phyloP scores from a whole-genome alignment of 345 rosid genomes.

The Iberis pinnata region DNA sequence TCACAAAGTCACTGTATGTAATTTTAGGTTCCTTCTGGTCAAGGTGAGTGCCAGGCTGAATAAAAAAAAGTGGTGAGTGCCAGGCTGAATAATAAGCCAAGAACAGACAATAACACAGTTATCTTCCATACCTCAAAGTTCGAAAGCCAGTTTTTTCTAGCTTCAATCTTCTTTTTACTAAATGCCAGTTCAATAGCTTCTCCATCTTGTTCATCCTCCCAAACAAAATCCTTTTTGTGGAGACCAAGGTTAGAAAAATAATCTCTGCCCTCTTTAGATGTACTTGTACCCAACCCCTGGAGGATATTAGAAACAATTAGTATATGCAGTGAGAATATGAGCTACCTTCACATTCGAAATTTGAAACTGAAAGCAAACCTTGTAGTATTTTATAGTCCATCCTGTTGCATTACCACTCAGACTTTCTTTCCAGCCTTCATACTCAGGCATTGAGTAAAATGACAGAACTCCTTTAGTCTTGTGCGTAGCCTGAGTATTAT shows the following conservation, averaged over 20 bases:
- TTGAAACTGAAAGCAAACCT: slow-evolving; percentile 73
- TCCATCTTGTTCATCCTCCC: slow-evolving; percentile 78
- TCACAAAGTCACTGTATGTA: slow-evolving; percentile 81
- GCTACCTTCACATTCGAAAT: too few relatives aligned
- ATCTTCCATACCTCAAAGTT: slow-evolving; percentile 52
- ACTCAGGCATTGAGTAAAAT: slow-evolving; percentile 94
- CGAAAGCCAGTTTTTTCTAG: slow-evolving; percentile 92
- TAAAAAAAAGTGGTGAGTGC: slow-evolving; percentile 35
- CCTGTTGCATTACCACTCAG: slow-evolving; percentile 54
- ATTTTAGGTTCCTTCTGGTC: slow-evolving; percentile 59
- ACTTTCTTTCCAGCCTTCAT: slow-evolving; percentile 77
- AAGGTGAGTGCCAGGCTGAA: slow-evolving; percentile 91
- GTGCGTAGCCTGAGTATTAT: slow-evolving; percentile 52
- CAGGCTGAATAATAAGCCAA: slow-evolving; percentile 61
- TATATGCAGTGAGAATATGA: background rate
- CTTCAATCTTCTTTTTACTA: slow-evolving; percentile 92
- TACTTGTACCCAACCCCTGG: slow-evolving; percentile 96
- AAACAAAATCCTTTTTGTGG: slow-evolving; percentile 83
- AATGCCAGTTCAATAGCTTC: slow-evolving; percentile 95
- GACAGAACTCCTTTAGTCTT: slow-evolving; percentile 40
- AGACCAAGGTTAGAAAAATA: slow-evolving; percentile 50
- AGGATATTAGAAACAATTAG: background rate
- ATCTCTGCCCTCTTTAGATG: slow-evolving; percentile 61
- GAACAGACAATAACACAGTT: background rate
- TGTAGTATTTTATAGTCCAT: slow-evolving; percentile 90